phyloP scores from a whole-genome alignment of 1,139 yeast genomes.

The Pichia inconspicua region DNA sequence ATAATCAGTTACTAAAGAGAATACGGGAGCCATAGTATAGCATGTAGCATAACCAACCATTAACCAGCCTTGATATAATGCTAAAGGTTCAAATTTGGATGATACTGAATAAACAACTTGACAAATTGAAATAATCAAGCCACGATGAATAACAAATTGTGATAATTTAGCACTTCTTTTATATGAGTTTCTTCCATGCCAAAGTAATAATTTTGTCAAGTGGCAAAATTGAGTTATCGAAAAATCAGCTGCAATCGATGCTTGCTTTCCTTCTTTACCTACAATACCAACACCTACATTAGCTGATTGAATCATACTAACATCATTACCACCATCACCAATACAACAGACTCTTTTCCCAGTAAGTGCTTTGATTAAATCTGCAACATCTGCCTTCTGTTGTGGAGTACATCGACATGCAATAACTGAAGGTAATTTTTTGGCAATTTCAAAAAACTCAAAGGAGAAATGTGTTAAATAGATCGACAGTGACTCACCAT shows the following conservation, averaged over 20 bases:
- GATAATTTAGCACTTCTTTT: constrained; percentile 91
- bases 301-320: constrained; percentile 97
- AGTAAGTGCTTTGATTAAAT: constrained; percentile 66
- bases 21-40: constrained; percentile 98
- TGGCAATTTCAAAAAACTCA: constrained; percentile 73
- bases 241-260: constrained; percentile 94
- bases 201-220: constrained; percentile 72
- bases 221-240: constrained; percentile 89
- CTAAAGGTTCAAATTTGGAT: constrained; percentile 85
- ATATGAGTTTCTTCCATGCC: constrained; percentile 98
- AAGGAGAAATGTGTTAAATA: constrained; percentile 54
- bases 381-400: constrained; percentile 94
- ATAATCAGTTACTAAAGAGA: constrained; percentile 81
- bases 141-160: constrained; percentile 94
- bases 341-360: constrained; percentile 92
- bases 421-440: constrained; percentile 79
- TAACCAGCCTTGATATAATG: constrained; percentile 89
- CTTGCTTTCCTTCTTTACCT: constrained; percentile 97
- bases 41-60: constrained; percentile 98
- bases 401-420: constrained; percentile 99
- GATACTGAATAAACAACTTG: constrained; percentile 89
- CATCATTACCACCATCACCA: constrained; percentile 99
- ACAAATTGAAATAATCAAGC: constrained; percentile 88
- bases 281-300: constrained; percentile 99
- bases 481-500: constrained; percentile 81